Percentiles rank a stretch among this genome's conserved stretches.
Evolutionary conservation across 1,284 basidiomycete species (phyloP).

Genomic region (Ustilago curta): DNA sequence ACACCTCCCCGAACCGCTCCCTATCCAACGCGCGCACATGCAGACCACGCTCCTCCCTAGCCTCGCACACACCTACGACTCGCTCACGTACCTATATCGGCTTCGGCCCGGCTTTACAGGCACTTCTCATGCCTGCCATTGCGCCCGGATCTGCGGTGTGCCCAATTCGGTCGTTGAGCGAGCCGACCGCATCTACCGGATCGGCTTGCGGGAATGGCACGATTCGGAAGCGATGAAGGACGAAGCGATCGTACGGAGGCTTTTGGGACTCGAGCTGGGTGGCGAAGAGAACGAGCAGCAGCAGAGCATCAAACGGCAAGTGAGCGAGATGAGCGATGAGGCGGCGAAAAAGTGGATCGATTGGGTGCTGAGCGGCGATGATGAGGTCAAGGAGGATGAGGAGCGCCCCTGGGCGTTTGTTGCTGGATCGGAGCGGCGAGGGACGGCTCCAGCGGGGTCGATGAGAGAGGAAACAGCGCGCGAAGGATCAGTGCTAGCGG

Average conservation of each 20-base stretch:
- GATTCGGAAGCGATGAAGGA: conserved; percentile 23
- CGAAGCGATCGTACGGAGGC: conserved; percentile 35
- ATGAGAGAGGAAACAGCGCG: no score
- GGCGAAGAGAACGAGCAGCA: conserved; percentile 7
- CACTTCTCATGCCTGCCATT: conserved; percentile 42
- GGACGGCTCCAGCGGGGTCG: neutral
- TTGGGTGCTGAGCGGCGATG: conserved; percentile 26
- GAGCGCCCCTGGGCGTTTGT: neutral
- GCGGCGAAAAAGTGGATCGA: conserved; percentile 14
- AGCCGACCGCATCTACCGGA: conserved; percentile 23
- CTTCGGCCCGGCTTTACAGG: conserved; percentile 40
- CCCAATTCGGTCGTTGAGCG: conserved; percentile 38
- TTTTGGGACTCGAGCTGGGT: conserved; percentile 29
- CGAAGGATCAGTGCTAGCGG: neutral
- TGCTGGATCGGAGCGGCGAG: neutral
- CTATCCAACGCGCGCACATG: conserved; percentile 47
- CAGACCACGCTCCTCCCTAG: conserved; percentile 40
- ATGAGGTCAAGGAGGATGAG: neutral
- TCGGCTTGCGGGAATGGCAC: conserved; percentile 27
- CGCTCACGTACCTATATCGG: conserved; percentile 45
- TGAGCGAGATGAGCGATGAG: conserved; percentile 13
- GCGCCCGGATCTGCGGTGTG: conserved; percentile 45
- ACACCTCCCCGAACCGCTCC: conserved; percentile 23
- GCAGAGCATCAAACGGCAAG: neutral
- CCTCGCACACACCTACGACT: conserved; percentile 14